These are phyloP conservation scores for Fusarium equiseti DNA, from an alignment of 2,329 filamentous ascomycete genomes.

Conservation along the genomic window DNA sequence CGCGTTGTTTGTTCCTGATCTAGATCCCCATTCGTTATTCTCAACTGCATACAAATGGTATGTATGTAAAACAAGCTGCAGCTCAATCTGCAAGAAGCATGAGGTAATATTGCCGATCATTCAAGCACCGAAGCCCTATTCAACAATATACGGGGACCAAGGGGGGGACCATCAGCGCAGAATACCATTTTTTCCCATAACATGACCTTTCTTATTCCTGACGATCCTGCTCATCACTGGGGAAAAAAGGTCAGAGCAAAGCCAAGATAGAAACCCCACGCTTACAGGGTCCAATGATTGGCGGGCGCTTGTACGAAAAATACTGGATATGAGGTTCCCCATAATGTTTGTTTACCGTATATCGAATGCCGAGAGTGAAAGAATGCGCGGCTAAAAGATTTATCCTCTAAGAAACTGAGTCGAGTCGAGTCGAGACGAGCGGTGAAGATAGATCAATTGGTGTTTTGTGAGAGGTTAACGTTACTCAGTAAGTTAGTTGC, in stretches of 20 bases:
- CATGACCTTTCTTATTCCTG: conserved; percentile 22
- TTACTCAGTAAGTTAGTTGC: background rate
- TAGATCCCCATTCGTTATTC: background rate
- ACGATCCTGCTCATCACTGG: conserved; percentile 22
- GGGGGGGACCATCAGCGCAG: background rate
- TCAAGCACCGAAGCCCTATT: background rate
- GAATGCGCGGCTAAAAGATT: conserved; percentile 4
- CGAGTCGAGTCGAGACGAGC: conserved; percentile 17
- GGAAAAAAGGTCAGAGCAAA: conserved; percentile 2
- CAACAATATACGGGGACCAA: conserved; percentile 2
- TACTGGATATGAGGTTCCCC: background rate
- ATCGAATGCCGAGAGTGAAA: conserved; percentile 13
- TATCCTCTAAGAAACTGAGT: background rate
- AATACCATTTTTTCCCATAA: conserved; percentile 2
- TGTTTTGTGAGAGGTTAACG: background rate
- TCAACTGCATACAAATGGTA: background rate
- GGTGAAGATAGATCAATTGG: conserved; percentile 11
- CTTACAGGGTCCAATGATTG: conserved; percentile 25
- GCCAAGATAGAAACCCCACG: conserved; percentile 18
- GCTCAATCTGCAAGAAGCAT: conserved; percentile 18
- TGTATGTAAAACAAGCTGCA: conserved; percentile 13
- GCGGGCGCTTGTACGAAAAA: conserved; percentile 28
- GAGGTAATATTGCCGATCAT: conserved; percentile 30
- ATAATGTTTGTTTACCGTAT: conserved; percentile 2
- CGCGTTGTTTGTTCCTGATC: conserved; percentile 9